Evolutionary conservation across 2,329 filamentous ascomycete genomes (phyloP), one percentile per base, ranked within the genome.

Genomic region (Atkinsonella hypoxylon): DNA sequence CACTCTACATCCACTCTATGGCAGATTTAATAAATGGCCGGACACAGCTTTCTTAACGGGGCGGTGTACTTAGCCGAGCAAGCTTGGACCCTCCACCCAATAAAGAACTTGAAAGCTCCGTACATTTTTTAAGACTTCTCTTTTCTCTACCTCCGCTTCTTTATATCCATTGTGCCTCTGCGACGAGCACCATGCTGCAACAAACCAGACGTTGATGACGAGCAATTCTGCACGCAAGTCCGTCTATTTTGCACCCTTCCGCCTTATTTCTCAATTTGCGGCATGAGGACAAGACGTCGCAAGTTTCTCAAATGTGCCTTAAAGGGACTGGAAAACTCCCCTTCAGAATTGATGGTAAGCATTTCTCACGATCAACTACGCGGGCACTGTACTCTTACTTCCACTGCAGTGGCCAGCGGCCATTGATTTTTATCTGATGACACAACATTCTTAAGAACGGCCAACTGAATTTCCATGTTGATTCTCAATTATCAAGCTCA

Each of bases 401-500:
- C 12, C 18, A 7, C 9, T 58, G 54, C 31, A 26, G 22, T 34
- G 18, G 38, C 44, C 18, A 18, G 22, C 15, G 31, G 47, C 32
- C 31, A 42, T 31, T 15, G 10, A 30, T 45, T 44, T n/a, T 42
- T 18, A 17, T 54, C 69, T 79, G 77, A 82, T 82, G 77, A 81
- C 67, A 69, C 54, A 69, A 58, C 62, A 69, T 76, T 67, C 62
- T 77, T 79, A 80, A 80, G 77, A 81, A 81, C 78, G 77, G 77
- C 78, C 78, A 79, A 78, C 78, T 75, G 75, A 82, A 79, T 68
- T 59, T 61, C 63, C 58, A 73, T 81, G 77, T 79, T 74, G 77
- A 80, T 61, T 60, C 47, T 57, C 15, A 73, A 68, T 67, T 70
- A 76, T 79, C 77, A 81, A 80, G 76, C 77, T 81, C 75, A 79